Percentiles rank a stretch among this genome's conserved stretches.
phyloP scores from a whole-genome alignment of 805 yeast genomes.

The Kluyveromyces nonfermentans region DNA sequence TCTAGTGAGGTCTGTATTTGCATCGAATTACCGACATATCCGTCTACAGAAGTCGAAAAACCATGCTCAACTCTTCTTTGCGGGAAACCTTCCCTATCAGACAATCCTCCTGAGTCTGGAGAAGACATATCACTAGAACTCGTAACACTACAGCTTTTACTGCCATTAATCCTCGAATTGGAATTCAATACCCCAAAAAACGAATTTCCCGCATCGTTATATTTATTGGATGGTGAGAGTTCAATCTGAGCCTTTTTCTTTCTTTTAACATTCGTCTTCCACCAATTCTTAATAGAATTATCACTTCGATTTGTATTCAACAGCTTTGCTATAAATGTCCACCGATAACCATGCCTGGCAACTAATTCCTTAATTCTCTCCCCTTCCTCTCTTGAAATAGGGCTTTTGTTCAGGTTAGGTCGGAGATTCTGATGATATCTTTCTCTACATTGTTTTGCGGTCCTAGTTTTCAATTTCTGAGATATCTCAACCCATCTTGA shows the following conservation, averaged over 20 bases:
- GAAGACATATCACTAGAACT: background rate
- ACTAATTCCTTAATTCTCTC: constrained; percentile 71
- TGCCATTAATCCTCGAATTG: background rate
- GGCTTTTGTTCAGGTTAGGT: constrained; percentile 71
- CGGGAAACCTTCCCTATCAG: background rate
- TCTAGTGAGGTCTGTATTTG: background rate
- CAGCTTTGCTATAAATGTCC: constrained; percentile 92
- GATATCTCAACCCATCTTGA: constrained; percentile 86
- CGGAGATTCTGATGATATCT: constrained; percentile 86
- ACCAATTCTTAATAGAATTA: constrained; percentile 58
- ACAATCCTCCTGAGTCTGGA: background rate
- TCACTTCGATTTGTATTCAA: constrained; percentile 72
- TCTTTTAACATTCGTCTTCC: constrained; percentile 90
- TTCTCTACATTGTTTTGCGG: constrained; percentile 89
- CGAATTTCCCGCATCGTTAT: background rate
- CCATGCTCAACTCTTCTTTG: background rate
- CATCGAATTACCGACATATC: background rate
- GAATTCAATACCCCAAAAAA: background rate
- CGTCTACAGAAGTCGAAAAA: background rate
- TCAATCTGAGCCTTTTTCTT: constrained; percentile 34
- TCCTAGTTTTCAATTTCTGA: constrained; percentile 59
- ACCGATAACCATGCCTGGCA: constrained; percentile 68
- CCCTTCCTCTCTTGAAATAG: constrained; percentile 82
- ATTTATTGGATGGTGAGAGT: background rate
- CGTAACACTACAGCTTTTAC: background rate